These are phyloP conservation scores for Huntiella omanensis DNA, from an alignment of 2,329 filamentous ascomycete genomes.

Conservation along the genomic window DNA sequence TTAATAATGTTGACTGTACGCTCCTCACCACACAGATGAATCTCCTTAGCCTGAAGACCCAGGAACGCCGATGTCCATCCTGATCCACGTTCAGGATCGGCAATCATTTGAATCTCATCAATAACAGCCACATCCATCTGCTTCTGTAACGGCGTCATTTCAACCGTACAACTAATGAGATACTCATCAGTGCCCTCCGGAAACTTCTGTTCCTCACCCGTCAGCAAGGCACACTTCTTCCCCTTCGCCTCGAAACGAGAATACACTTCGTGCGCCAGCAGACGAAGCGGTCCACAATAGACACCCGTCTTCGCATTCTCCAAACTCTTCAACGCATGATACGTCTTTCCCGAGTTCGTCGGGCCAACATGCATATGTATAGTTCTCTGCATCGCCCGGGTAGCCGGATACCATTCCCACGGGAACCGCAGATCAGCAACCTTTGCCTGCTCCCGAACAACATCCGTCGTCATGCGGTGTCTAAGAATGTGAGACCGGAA, in stretches of 20 bases:
- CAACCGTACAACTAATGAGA: conserved; percentile 78
- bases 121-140: conserved; percentile 78
- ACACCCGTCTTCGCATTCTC: conserved; percentile 60
- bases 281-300: conserved; percentile 74
- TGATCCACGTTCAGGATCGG: conserved; percentile 61
- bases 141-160: conserved; percentile 49
- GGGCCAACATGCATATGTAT: conserved; percentile 89
- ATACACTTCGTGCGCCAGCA: conserved; percentile 91
- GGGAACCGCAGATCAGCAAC: conserved; percentile 77
- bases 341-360: conserved; percentile 97
- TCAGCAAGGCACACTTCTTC: conserved; percentile 59
- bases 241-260: conserved; percentile 66
- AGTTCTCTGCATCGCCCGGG: conserved; percentile 59
- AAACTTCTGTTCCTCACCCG: conserved; percentile 71
- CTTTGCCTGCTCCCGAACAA: conserved; percentile 39
- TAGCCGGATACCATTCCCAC: conserved; percentile 78
- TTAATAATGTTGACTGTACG: conserved; percentile 62
- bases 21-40: conserved; percentile 86
- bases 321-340: conserved; percentile 71
- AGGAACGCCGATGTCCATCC: conserved; percentile 87
- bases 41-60: conserved; percentile 68
- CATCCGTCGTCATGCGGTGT: conserved; percentile 33
- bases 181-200: conserved; percentile 37
- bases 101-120: conserved; percentile 98
- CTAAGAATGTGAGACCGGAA: conserved; percentile 49